These are phyloP conservation scores for Suillus decipiens DNA, from an alignment of 768 basidiomycete species.

Conservation along the genomic window DNA sequence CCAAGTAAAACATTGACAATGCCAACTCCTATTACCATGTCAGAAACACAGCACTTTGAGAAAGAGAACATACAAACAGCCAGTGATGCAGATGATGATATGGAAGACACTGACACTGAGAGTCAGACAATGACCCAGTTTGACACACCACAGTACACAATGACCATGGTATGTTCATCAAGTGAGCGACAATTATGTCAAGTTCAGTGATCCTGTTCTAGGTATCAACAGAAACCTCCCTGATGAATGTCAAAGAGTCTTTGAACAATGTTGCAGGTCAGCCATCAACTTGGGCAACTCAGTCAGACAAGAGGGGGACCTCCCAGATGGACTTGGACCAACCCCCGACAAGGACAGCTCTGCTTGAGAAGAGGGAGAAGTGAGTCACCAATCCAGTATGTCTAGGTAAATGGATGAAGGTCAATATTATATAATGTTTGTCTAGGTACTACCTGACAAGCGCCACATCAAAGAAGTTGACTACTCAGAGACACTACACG, in stretches of 20 bases:
- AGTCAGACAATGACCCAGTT: too few relatives aligned
- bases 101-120: not conserved
- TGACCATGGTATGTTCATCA: too few relatives aligned
- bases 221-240: too few relatives aligned
- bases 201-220: too few relatives aligned
- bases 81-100: not conserved
- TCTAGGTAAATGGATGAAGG: not conserved
- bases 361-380: not conserved
- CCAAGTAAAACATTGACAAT: not conserved
- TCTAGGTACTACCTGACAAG: not conserved
- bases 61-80: not conserved
- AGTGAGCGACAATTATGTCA: too few relatives aligned
- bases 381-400: not conserved
- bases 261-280: too few relatives aligned
- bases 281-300: too few relatives aligned
- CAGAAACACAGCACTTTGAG: not conserved
- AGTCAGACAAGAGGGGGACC: too few relatives aligned
- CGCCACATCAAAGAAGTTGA: slow-evolving; percentile 6
- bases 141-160: too few relatives aligned
- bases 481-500: slow-evolving; percentile 2
- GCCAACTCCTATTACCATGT: not conserved
- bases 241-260: too few relatives aligned
- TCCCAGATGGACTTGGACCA: too few relatives aligned
- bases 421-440: not conserved
- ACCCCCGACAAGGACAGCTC: too few relatives aligned